phyloP scores from a whole-genome alignment of 495 filamentous ascomycete species.

The Parmelia sp. region DNA sequence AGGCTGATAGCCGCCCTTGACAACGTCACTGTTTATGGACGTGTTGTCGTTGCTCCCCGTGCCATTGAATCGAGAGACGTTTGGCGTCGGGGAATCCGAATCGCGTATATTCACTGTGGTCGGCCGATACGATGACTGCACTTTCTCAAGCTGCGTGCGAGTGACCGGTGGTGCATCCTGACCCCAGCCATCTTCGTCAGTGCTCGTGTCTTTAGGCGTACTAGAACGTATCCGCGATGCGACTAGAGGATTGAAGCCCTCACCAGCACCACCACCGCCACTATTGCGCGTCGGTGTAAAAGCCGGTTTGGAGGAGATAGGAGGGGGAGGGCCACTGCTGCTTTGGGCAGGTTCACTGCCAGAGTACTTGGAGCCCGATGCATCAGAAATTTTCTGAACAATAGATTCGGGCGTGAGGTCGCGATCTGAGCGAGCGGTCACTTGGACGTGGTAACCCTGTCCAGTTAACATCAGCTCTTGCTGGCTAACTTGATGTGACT shows the following conservation, averaged over 20 bases:
- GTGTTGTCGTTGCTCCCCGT: slow-evolving; percentile 29
- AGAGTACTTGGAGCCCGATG: slow-evolving; percentile 89
- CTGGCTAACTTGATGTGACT: not conserved
- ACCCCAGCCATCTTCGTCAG: slow-evolving; percentile 84
- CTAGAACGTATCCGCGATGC: slow-evolving; percentile 43
- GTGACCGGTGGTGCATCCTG: slow-evolving; percentile 86
- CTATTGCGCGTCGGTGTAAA: slow-evolving; percentile 74
- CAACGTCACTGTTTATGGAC: slow-evolving; percentile 51
- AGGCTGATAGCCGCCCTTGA: slow-evolving; percentile 89
- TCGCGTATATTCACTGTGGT: slow-evolving; percentile 87
- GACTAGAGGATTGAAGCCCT: slow-evolving; percentile 57
- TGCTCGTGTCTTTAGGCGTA: slow-evolving; percentile 41
- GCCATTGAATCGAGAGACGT: slow-evolving; percentile 50
- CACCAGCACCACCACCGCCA: slow-evolving; percentile 49
- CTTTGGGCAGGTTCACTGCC: slow-evolving; percentile 45
- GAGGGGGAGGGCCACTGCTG: slow-evolving; percentile 54
- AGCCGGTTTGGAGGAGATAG: slow-evolving; percentile 76
- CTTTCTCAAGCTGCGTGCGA: slow-evolving; percentile 84
- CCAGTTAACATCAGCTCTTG: slow-evolving; percentile 14
- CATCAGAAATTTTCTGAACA: slow-evolving; percentile 88
- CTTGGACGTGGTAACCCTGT: slow-evolving; percentile 92
- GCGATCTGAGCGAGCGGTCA: slow-evolving; percentile 84
- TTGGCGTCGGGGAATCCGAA: slow-evolving; percentile 60
- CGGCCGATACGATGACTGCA: slow-evolving; percentile 84
- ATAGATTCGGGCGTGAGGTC: slow-evolving; percentile 85